Conservation (phyloP, 2,329 filamentous ascomycete genomes). For the Lachnellula cervina region DNA sequence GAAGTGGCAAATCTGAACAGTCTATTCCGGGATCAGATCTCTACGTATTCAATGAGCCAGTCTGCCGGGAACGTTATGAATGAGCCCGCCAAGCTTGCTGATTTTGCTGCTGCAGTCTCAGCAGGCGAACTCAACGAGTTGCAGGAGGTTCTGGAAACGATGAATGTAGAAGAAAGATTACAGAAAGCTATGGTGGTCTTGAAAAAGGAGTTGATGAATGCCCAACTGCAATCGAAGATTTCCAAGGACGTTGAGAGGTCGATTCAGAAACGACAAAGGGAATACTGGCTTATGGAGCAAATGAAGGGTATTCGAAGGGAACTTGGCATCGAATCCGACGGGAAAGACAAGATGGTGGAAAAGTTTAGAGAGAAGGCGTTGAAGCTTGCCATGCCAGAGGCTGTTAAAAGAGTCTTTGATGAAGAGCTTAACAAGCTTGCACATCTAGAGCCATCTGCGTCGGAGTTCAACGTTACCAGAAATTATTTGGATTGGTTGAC, state of each 20-base stretch:
- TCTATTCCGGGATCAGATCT: slow-evolving; percentile 94
- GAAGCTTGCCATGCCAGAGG: slow-evolving; percentile 94
- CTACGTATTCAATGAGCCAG: slow-evolving; percentile 92
- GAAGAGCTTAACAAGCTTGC: slow-evolving; percentile 97
- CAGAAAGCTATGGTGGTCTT: slow-evolving; percentile 87
- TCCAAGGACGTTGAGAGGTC: slow-evolving; percentile 96
- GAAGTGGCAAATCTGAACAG: slow-evolving; percentile 92
- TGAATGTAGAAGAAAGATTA: slow-evolving; percentile 89
- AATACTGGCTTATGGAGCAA: slow-evolving; percentile 99
- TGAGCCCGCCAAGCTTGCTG: slow-evolving; percentile 89
- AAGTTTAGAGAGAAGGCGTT: slow-evolving; percentile 94
- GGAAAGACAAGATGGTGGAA: slow-evolving; percentile 96
- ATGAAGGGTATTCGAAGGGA: slow-evolving; percentile 98
- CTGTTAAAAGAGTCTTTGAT: slow-evolving; percentile 95
- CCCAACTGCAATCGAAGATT: slow-evolving; percentile 93
- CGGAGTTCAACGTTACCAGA: slow-evolving; percentile 96
- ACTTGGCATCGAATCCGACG: slow-evolving; percentile 92
- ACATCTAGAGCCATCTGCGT: slow-evolving; percentile 90
- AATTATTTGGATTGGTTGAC: slow-evolving; percentile 99
- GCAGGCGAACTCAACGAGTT: slow-evolving; percentile 87
- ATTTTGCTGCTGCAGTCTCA: slow-evolving; percentile 96
- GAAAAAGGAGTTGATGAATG: slow-evolving; percentile 98
- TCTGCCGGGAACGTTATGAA: slow-evolving; percentile 92
- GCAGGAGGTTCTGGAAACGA: slow-evolving; percentile 81
- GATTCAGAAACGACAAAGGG: slow-evolving; percentile 93